Percentiles rank a stretch among this genome's conserved stretches.
phyloP scores from a whole-genome alignment of 1,284 basidiomycete genomes.

The Rhodofomes roseus region DNA sequence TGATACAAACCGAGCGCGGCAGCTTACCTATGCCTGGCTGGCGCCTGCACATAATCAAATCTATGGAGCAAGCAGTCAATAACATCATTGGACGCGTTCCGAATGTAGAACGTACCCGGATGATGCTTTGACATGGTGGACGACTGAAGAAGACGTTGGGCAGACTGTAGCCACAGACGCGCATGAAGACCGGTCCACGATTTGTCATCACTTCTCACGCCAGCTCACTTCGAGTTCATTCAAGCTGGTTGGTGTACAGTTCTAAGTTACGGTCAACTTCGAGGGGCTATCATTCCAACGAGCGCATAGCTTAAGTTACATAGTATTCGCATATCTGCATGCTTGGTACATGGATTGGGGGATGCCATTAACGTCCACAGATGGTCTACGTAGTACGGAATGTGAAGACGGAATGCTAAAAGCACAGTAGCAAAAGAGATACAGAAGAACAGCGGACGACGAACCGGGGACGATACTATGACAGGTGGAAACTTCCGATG shows the following conservation, averaged over 20 bases:
- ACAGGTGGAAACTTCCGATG: slow-evolving; percentile 92
- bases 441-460: slow-evolving; percentile 2
- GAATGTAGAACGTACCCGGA: slow-evolving; percentile 57
- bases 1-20: neutral
- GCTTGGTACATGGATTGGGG: neutral
- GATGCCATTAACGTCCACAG: slow-evolving; percentile 1
- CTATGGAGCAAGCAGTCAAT: slow-evolving; percentile 34
- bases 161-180: neutral
- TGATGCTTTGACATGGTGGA: slow-evolving; percentile 85
- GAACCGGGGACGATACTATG: slow-evolving; percentile 41
- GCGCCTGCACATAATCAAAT: slow-evolving; percentile 95
- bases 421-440: slow-evolving; percentile 8
- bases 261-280: no score
- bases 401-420: neutral
- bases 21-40: slow-evolving; percentile 90
- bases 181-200: neutral
- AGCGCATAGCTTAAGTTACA: neutral
- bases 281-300: neutral
- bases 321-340: neutral
- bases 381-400: neutral
- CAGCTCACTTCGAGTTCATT: neutral
- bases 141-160: neutral
- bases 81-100: neutral
- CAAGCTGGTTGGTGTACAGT: no score
- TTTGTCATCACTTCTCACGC: neutral